Evolutionary conservation across 768 basidiomycete species (phyloP).

Genomic region (Lactifluus subvellereus): DNA sequence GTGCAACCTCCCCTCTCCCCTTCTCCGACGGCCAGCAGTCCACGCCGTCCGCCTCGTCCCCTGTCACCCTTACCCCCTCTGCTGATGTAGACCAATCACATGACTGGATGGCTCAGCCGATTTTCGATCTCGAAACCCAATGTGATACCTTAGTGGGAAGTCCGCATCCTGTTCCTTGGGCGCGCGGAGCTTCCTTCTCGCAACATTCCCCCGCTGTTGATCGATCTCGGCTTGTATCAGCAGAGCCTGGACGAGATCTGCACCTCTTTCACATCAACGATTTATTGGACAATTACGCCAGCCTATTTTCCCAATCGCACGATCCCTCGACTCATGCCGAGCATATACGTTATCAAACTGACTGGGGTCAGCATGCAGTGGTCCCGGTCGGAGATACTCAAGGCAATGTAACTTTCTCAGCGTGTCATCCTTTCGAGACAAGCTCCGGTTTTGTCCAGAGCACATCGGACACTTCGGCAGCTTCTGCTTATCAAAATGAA

Average conservation of each 20-base stretch:
- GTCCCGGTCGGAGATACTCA: not conserved
- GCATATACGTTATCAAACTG: not conserved
- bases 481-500: not conserved
- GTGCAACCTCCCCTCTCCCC: not conserved
- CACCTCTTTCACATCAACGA: not conserved
- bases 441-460: not conserved
- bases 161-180: not conserved
- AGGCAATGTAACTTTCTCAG: not conserved
- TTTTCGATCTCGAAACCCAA: not conserved
- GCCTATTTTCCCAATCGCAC: not conserved
- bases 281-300: not conserved
- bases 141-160: not conserved
- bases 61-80: not conserved
- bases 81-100: not conserved
- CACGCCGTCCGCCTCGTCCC: not conserved
- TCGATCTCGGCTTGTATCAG: not conserved
- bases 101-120: not conserved
- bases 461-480: not conserved
- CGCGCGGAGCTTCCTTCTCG: not conserved
- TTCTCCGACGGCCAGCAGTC: not conserved
- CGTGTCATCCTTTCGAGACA: not conserved
- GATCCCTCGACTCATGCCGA: not conserved
- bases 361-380: not conserved
- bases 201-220: not conserved
- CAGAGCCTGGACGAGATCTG: not conserved